phyloP scores from a whole-genome alignment of 2,329 filamentous ascomycete genomes.

The Pezicula radicicola region DNA sequence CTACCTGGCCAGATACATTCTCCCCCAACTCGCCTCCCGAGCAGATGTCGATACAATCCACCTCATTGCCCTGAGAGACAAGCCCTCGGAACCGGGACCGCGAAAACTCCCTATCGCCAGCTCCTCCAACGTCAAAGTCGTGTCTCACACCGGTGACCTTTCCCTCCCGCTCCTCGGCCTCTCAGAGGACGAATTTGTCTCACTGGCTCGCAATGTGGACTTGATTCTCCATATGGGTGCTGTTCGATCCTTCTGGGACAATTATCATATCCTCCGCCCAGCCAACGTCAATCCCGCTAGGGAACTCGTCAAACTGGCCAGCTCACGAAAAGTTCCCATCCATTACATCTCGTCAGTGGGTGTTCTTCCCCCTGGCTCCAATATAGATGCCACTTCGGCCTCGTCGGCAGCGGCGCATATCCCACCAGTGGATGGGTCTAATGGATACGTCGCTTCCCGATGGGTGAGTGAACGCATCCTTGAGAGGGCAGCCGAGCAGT shows the following conservation, averaged over 20 bases:
- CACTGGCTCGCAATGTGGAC: conserved; percentile 30
- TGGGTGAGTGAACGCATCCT: conserved; percentile 32
- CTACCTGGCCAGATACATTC: conserved; percentile 35
- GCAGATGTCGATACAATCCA: conserved; percentile 31
- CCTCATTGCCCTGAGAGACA: conserved; percentile 36
- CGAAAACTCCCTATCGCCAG: not conserved
- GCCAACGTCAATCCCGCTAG: conserved; percentile 33
- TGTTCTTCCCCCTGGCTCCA: not conserved
- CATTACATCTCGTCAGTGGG: conserved; percentile 32
- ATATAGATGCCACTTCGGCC: not conserved
- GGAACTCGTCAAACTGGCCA: conserved; percentile 27
- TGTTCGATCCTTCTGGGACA: conserved; percentile 31
- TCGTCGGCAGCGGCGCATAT: not conserved
- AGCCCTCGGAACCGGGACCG: not conserved
- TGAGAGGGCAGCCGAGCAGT: conserved; percentile 15
- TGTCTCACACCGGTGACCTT: conserved; percentile 33
- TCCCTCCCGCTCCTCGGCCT: conserved; percentile 32
- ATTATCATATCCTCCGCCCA: conserved; percentile 29
- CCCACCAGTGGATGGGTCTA: conserved; percentile 16
- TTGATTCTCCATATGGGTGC: conserved; percentile 51
- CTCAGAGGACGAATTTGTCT: conserved; percentile 17
- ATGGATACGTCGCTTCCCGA: conserved; percentile 31
- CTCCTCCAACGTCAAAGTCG: too few species aligned
- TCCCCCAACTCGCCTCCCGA: conserved; percentile 30
- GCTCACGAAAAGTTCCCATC: conserved; percentile 25